Conservation (phyloP, 495 filamentous ascomycete species). For the Bathelium albidoporum region DNA sequence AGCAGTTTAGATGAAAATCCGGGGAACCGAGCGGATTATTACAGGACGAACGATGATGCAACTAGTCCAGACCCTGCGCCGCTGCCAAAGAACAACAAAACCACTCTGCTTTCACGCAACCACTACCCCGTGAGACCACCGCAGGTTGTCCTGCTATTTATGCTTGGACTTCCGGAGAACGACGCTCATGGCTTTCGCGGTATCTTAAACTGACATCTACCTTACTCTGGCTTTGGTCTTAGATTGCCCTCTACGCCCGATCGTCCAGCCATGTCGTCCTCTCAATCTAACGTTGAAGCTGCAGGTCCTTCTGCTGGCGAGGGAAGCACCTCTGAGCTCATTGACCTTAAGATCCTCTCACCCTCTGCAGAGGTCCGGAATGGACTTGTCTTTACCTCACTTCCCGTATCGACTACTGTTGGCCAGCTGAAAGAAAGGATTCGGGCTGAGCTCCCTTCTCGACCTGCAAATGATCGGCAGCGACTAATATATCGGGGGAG, state of each 20-base stretch:
- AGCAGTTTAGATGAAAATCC: neutral
- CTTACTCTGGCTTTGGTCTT: neutral
- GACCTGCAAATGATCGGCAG: slow-evolving; percentile 30
- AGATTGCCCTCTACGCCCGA: neutral
- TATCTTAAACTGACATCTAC: no score
- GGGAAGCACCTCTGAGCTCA: neutral
- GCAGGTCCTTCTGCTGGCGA: neutral
- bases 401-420: slow-evolving; percentile 25
- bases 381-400: slow-evolving; percentile 15
- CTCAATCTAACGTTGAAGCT: neutral
- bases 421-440: slow-evolving; percentile 28
- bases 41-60: slow-evolving; percentile 1
- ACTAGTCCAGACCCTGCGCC: no score
- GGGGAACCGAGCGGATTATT: neutral
- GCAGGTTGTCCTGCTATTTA: no score
- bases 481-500: slow-evolving; percentile 33
- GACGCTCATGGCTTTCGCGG: no score
- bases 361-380: slow-evolving; percentile 26
- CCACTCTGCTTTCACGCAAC: neutral
- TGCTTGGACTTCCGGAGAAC: no score
- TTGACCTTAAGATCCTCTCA: slow-evolving; percentile 28
- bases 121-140: neutral
- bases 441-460: slow-evolving; percentile 20
- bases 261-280: neutral
- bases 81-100: slow-evolving; percentile 3